phyloP scores from a whole-genome alignment of 305 asterid species.

The Solanum aculeatissimum region DNA sequence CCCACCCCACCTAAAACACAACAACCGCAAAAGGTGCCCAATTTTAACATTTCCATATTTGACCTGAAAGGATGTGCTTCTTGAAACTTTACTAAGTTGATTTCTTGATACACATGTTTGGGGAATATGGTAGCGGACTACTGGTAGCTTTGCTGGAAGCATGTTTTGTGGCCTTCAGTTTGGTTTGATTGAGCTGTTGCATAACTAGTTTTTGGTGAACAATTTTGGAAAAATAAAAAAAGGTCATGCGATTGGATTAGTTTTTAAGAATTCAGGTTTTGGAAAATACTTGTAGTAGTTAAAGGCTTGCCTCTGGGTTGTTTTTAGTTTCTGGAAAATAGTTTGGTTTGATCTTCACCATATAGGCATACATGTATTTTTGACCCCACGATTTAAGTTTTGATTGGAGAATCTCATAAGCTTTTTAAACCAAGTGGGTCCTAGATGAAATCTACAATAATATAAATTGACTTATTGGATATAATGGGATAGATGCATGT shows the following conservation, averaged over 20 bases:
- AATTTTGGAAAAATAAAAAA: not conserved
- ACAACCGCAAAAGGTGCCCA: no score
- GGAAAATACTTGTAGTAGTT: not conserved
- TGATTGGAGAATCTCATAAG: not conserved
- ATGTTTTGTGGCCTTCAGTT: not conserved
- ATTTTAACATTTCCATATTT: no score
- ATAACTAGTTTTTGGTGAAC: not conserved
- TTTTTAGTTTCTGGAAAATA: not conserved
- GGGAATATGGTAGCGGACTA: not conserved
- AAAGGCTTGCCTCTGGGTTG: not conserved
- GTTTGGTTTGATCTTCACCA: not conserved
- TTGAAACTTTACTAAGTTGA: not conserved
- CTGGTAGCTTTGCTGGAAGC: not conserved
- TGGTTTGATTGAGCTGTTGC: not conserved
- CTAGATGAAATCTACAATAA: not conserved
- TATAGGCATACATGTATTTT: not conserved
- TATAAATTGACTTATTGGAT: not conserved
- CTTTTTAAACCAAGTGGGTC: not conserved
- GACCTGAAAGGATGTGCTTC: not conserved
- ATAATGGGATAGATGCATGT: not conserved
- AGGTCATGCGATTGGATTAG: not conserved
- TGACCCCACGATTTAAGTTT: not conserved
- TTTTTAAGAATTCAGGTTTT: not conserved
- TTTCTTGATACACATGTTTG: not conserved
- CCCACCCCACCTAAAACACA: no score